Percentiles rank a stretch among this genome's conserved stretches.
Evolutionary conservation across 805 yeast genomes (phyloP).

Genomic region (Lachancea waltii): DNA sequence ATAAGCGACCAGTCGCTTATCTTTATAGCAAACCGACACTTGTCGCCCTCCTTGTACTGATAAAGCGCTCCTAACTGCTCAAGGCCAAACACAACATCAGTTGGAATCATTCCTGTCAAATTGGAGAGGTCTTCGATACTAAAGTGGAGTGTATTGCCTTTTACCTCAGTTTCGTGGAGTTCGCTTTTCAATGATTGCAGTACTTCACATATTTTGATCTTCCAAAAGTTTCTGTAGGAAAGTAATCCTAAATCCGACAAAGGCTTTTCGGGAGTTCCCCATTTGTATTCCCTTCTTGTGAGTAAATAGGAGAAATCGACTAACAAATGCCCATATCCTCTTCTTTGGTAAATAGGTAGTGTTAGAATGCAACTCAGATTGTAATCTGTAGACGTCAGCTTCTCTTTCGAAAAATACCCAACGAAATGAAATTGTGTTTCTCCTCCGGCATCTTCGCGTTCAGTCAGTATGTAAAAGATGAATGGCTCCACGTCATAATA

Average conservation of each 20-base stretch:
- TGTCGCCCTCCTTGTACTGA: slow-evolving; percentile 18
- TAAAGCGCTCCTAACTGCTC: slow-evolving; percentile 64
- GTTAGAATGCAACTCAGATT: slow-evolving; percentile 90
- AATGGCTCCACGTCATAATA: slow-evolving; percentile 96
- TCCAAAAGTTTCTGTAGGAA: slow-evolving; percentile 88
- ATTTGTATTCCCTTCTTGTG: slow-evolving; percentile 61
- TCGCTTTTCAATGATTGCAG: slow-evolving; percentile 17
- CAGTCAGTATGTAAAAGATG: slow-evolving; percentile 78
- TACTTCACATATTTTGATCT: slow-evolving; percentile 47
- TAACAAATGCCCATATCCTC: slow-evolving; percentile 82
- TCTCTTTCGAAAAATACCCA: slow-evolving; percentile 91
- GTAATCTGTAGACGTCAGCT: slow-evolving; percentile 62
- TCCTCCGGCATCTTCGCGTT: slow-evolving; percentile 39
- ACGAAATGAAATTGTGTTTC: slow-evolving; percentile 62
- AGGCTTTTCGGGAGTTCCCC: slow-evolving; percentile 95
- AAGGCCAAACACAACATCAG: slow-evolving; percentile 81
- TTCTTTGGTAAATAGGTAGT: slow-evolving; percentile 77
- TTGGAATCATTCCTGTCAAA: slow-evolving; percentile 76
- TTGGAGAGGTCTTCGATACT: slow-evolving; percentile 59
- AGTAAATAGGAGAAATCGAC: slow-evolving; percentile 85
- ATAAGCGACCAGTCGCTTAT: slow-evolving; percentile 38
- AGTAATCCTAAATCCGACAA: slow-evolving; percentile 77
- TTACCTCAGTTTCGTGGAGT: slow-evolving; percentile 6
- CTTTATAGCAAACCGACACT: slow-evolving; percentile 44
- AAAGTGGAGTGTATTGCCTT: slow-evolving; percentile 18